Evolutionary conservation across 129 eudicot species (phyloP), one percentile per base, ranked within the genome.

Genomic region (Flaveria linearis): DNA sequence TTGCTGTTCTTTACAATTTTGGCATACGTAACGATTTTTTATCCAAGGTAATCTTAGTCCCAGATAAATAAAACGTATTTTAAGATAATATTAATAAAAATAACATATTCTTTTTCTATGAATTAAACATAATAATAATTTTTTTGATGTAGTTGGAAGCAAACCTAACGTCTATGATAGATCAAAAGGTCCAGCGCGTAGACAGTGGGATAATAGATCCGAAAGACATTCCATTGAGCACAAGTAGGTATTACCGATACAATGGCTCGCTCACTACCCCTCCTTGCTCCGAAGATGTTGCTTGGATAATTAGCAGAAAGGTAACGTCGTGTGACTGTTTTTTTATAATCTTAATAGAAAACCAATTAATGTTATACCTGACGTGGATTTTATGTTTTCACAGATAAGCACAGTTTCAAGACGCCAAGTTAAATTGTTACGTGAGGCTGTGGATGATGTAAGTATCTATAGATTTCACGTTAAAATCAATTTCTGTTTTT

Each of bases 361-460:
- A 57, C 5, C 64, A 3, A 11, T 60, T 25, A 60, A 4, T 11
- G 12, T 3, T 13, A 5, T 60, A 11, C 1, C 15, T 12, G 5
- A 28, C 10, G 11, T 39, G 62, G 52, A 47, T 8, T 1, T 9
- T 7, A 41, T 11, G 41, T 26, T 63, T 68, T 14, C 64, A 53
- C 15, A 90, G 96, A 78, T 85, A 46, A 72, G 75, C 74, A 87
- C 92, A 0, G 90, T 90, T 75, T 90, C 96, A 47, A 67, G 30
- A 36, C 81, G 62, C n/a, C 96, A 90, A 80, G 83, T 90, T 3
- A 85, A 60, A 62, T 56, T 87, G 68, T 86, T 90, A 51, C 82
- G 92, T 71, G 86, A 87, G 26, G 96, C 88, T 12, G 96, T 90
- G 15, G 83, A 85, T 42, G 96, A 90, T 75, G 96, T 90, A 84